A percentile compares a stretch with the other conserved stretches of the same genome.
Conservation (phyloP, 495 filamentous ascomycete species). For the Delitschia confertaspora region DNA sequence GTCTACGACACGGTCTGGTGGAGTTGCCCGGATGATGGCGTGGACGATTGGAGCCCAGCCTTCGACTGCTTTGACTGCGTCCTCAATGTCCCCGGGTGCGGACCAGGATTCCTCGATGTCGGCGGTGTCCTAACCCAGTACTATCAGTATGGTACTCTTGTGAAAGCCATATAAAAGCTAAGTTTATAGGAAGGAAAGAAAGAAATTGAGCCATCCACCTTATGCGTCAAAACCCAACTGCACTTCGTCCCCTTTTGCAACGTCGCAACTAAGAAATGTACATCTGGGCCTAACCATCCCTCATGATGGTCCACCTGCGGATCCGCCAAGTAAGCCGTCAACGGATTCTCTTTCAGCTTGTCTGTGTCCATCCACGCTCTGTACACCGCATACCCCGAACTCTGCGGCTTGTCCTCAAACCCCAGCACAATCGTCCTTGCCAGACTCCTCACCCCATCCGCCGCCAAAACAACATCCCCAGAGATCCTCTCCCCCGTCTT, state of each 20-base stretch:
- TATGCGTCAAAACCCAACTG: slow-evolving; percentile 33
- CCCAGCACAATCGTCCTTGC: slow-evolving; percentile 53
- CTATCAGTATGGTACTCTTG: not conserved
- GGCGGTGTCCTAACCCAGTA: slow-evolving; percentile 19
- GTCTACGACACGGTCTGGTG: slow-evolving; percentile 30
- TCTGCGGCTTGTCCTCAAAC: slow-evolving; percentile 52
- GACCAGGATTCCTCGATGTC: slow-evolving; percentile 33
- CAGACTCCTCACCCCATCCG: slow-evolving; percentile 53
- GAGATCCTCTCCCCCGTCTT: slow-evolving; percentile 45
- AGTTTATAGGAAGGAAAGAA: not conserved
- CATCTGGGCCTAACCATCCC: slow-evolving; percentile 33
- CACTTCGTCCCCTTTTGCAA: slow-evolving; percentile 31
- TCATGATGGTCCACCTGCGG: slow-evolving; percentile 27
- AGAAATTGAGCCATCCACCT: slow-evolving; percentile 5
- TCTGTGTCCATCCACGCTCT: slow-evolving; percentile 30
- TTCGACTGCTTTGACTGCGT: slow-evolving; percentile 26
- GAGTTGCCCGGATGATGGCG: slow-evolving; percentile 31
- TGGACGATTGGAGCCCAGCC: slow-evolving; percentile 32
- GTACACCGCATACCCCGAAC: slow-evolving; percentile 52
- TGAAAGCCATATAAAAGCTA: not conserved
- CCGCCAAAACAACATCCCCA: slow-evolving; percentile 52
- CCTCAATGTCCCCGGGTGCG: slow-evolving; percentile 27
- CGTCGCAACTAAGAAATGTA: slow-evolving; percentile 32
- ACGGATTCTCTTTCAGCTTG: slow-evolving; percentile 28
- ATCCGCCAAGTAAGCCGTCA: slow-evolving; percentile 28